phyloP scores from a whole-genome alignment of 352 stramenopile species.

The Globisporangium nodosum region DNA sequence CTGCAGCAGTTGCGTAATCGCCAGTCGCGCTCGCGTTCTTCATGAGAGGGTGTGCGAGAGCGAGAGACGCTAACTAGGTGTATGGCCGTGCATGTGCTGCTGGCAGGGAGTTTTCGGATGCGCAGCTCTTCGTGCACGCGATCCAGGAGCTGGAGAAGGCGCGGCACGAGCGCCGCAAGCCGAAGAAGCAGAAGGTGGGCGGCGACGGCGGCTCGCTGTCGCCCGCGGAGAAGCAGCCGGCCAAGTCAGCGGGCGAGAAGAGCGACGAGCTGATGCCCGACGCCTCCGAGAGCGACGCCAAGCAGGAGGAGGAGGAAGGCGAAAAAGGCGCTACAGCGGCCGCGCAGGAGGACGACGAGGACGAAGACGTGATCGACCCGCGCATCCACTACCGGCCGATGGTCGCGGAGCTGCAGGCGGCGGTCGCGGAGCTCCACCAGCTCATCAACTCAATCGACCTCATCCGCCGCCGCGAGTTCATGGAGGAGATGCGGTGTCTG shows the following conservation, averaged over 20 bases:
- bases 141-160: conserved; percentile 76
- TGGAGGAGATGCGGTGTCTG: conserved; percentile 85
- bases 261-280: conserved; percentile 16
- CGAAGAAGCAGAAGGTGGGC: conserved; percentile 37
- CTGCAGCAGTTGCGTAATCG: conserved; percentile 48
- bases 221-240: conserved; percentile 9
- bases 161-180: conserved; percentile 55
- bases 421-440: conserved; percentile 75
- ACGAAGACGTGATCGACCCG: conserved; percentile 83
- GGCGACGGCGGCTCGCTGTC: conserved; percentile 1
- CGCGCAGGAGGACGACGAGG: conserved; percentile 22
- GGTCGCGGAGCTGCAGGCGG: conserved; percentile 74
- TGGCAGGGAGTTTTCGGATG: conserved; percentile 76
- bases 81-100: not conserved
- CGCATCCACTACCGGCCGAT: conserved; percentile 83
- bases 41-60: too few relatives aligned
- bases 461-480: conserved; percentile 67
- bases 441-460: conserved; percentile 87
- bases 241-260: conserved; percentile 8
- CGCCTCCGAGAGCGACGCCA: conserved; percentile 13
- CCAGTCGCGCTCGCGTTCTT: too few relatives aligned
- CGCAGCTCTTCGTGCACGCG: conserved; percentile 77
- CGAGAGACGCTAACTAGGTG: not conserved
- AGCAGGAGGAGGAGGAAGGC: conserved; percentile 23
- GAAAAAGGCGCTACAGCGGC: conserved; percentile 24